Conservation (phyloP, 2,329 filamentous ascomycete species). For the Xylaria multiplex region DNA sequence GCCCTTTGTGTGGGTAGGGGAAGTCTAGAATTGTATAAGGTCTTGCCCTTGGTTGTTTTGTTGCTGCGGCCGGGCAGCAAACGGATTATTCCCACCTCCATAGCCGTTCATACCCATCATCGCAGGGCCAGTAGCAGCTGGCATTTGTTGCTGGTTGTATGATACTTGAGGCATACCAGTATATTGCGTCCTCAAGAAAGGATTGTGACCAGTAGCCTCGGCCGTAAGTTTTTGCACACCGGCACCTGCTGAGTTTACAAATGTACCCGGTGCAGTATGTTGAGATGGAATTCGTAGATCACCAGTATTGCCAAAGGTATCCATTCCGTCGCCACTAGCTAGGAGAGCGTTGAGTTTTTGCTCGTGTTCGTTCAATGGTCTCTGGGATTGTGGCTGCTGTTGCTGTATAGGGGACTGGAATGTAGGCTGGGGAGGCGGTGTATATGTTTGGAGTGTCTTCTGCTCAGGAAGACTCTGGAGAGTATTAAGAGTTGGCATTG, state of each 20-base stretch:
- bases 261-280: conserved; percentile 94
- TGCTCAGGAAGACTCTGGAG: conserved; percentile 75
- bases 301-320: conserved; percentile 98
- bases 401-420: conserved; percentile 56
- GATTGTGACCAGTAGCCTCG: conserved; percentile 85
- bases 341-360: conserved; percentile 87
- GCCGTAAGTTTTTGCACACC: conserved; percentile 76
- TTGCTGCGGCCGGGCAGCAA: conserved; percentile 64
- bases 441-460: conserved; percentile 71
- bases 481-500: conserved; percentile 76
- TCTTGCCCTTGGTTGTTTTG: conserved; percentile 62
- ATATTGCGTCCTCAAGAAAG: conserved; percentile 85
- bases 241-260: conserved; percentile 92
- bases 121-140: conserved; percentile 66
- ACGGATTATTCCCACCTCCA: conserved; percentile 63
- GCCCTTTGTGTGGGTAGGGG: conserved; percentile 15
- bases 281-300: conserved; percentile 94
- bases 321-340: conserved; percentile 87
- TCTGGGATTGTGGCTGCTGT: conserved; percentile 61
- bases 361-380: conserved; percentile 69
- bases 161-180: conserved; percentile 76
- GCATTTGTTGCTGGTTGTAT: conserved; percentile 62
- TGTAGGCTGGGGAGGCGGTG: conserved; percentile 55
- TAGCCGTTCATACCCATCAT: conserved; percentile 66
- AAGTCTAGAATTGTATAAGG: conserved; percentile 69